Evolutionary conservation across 208 protist species (phyloP).

Genomic region (Leishmania braziliensis): DNA sequence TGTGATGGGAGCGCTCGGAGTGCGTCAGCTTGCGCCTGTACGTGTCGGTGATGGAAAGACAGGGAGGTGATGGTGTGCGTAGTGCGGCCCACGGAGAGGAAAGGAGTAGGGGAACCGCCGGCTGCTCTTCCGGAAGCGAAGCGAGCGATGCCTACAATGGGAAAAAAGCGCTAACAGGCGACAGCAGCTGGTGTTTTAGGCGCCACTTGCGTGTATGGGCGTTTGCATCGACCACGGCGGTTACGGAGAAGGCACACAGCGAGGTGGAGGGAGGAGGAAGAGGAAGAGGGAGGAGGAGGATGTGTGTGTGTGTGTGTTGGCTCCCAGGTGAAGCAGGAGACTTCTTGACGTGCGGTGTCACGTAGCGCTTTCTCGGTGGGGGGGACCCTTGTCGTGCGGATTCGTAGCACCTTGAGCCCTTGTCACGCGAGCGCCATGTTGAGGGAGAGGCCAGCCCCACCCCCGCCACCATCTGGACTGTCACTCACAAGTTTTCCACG

Average conservation of each 20-base stretch:
- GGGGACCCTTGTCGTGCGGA: neutral
- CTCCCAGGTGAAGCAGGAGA: neutral
- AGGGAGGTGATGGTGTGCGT: neutral
- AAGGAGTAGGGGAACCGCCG: neutral
- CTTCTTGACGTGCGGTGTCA: neutral
- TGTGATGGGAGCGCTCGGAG: neutral
- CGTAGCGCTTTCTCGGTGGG: neutral
- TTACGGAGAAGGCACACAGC: neutral
- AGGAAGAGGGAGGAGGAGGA: neutral
- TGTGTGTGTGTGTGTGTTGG: neutral
- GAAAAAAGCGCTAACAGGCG: neutral
- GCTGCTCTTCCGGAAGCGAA: neutral
- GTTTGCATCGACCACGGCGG: neutral
- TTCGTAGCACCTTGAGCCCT: neutral
- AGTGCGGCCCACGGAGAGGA: neutral
- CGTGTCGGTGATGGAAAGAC: neutral
- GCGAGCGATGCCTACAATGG: neutral
- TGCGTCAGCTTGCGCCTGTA: neutral
- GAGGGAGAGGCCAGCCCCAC: neutral
- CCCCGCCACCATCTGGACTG: neutral
- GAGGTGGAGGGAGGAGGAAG: neutral
- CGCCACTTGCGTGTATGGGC: neutral
- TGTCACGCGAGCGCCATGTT: neutral
- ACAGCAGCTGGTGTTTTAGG: neutral
- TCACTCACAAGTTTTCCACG: neutral